A percentile compares a stretch with the other conserved stretches of the same genome.
Evolutionary conservation across 192 early-diverging fungal genomes (phyloP).

Genomic region (Gamsiella multidivaricata): DNA sequence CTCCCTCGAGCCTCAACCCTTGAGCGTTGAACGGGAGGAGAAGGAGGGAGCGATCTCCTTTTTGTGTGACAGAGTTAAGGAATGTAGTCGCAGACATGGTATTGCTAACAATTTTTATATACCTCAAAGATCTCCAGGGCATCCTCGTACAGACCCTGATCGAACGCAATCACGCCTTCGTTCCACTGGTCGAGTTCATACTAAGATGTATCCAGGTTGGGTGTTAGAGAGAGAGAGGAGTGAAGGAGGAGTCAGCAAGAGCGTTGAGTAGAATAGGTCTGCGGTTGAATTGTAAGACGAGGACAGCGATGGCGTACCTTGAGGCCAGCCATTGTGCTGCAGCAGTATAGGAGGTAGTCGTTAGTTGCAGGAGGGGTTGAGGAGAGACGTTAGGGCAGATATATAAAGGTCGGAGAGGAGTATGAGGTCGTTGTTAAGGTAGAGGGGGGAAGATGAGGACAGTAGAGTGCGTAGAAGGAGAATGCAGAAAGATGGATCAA

Average conservation of each 20-base stretch:
- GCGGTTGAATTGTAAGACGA: not conserved
- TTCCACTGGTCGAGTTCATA: conserved; percentile 88
- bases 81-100: not conserved
- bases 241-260: not conserved
- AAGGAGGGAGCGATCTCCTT: too few species aligned
- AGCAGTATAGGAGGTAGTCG: not conserved
- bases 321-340: conserved; percentile 11
- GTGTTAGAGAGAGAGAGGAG: not conserved
- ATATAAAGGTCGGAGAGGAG: conserved; percentile 5
- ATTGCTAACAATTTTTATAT: conserved; percentile 39
- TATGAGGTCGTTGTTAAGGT: conserved; percentile 20
- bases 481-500: not conserved
- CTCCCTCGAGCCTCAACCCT: too few species aligned
- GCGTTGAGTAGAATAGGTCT: not conserved
- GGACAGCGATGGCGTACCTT: not conserved
- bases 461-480: not conserved
- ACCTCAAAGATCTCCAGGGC: conserved; percentile 79
- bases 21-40: too few species aligned
- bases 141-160: conserved; percentile 73
- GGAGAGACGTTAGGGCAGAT: not conserved
- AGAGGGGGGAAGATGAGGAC: conserved; percentile 17
- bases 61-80: not conserved
- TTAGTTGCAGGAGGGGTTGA: not conserved
- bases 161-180: conserved; percentile 79
- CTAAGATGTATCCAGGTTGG: conserved; percentile 53